phyloP scores from a whole-genome alignment of 106 monocot species.

The Dioscorea dumetorum region DNA sequence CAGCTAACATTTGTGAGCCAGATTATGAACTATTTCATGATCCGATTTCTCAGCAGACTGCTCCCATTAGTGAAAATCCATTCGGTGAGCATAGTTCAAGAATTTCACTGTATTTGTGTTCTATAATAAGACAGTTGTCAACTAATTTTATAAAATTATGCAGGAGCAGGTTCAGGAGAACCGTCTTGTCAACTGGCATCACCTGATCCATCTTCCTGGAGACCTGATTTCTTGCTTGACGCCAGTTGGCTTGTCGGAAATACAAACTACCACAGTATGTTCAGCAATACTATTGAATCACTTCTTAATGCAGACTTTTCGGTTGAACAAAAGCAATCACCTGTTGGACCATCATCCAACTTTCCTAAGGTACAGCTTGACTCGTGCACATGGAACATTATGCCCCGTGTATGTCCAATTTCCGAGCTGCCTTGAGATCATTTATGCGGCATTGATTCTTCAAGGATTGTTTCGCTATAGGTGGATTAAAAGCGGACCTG shows the following conservation, averaged over 20 bases:
- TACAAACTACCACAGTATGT: conserved; percentile 1
- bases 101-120: too few species aligned
- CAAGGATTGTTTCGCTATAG: conserved; percentile 1
- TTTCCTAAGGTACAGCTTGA: neutral
- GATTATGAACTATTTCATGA: conserved; percentile 19
- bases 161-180: conserved; percentile 4
- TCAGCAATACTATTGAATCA: conserved; percentile 13
- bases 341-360: neutral
- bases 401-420: conserved; percentile 24
- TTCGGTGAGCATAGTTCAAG: conserved; percentile 16
- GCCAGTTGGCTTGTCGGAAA: conserved; percentile 2
- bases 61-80: conserved; percentile 24
- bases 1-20: conserved; percentile 6
- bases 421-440: conserved; percentile 13
- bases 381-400: conserved; percentile 27
- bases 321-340: neutral
- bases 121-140: neutral
- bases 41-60: conserved; percentile 27
- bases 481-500: neutral
- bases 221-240: conserved; percentile 26
- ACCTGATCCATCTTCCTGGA: conserved; percentile 3
- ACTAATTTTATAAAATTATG: neutral
- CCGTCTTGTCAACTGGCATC: neutral
- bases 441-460: neutral
- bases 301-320: conserved; percentile 10